phyloP scores from a whole-genome alignment of 768 basidiomycete genomes.

The Russula sp. region DNA sequence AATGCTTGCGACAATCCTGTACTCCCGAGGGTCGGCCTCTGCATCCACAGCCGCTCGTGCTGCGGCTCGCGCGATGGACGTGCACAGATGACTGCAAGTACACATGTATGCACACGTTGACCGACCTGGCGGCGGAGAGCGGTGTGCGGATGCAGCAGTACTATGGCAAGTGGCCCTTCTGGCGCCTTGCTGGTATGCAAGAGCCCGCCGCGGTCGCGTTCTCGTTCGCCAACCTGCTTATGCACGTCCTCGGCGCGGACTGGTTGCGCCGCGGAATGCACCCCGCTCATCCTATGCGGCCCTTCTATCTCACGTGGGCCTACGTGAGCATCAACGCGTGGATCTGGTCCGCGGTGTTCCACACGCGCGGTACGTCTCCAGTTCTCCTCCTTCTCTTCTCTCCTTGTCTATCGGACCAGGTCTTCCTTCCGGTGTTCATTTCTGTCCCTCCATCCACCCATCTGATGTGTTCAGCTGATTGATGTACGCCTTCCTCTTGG shows the following conservation, averaged over 20 bases:
- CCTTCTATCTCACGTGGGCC: constrained; percentile 62
- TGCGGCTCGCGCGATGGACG: constrained; percentile 76
- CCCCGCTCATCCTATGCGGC: constrained; percentile 57
- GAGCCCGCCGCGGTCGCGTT: constrained; percentile 92
- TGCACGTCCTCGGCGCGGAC: constrained; percentile 57
- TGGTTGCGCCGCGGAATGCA: constrained; percentile 46
- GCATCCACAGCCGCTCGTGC: constrained; percentile 36
- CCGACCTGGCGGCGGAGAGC: constrained; percentile 43
- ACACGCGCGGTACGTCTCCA: constrained; percentile 68
- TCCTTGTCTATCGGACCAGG: not conserved
- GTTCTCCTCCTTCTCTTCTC: not conserved
- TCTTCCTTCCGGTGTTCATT: not conserved
- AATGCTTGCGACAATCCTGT: constrained; percentile 31
- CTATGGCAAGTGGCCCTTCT: constrained; percentile 97
- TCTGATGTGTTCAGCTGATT: constrained; percentile 13
- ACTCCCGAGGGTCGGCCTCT: constrained; percentile 29
- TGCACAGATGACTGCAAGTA: constrained; percentile 89
- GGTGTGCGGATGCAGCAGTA: constrained; percentile 62
- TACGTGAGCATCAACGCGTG: constrained; percentile 80
- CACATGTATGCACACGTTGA: constrained; percentile 76
- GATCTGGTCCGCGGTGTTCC: constrained; percentile 89
- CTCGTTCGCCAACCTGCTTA: constrained; percentile 78
- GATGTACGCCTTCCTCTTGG: constrained; percentile 13
- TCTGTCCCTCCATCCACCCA: not conserved
- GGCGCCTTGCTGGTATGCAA: constrained; percentile 81